Conservation (phyloP, 1,284 basidiomycete species). For the Ganoderma boninense region DNA sequence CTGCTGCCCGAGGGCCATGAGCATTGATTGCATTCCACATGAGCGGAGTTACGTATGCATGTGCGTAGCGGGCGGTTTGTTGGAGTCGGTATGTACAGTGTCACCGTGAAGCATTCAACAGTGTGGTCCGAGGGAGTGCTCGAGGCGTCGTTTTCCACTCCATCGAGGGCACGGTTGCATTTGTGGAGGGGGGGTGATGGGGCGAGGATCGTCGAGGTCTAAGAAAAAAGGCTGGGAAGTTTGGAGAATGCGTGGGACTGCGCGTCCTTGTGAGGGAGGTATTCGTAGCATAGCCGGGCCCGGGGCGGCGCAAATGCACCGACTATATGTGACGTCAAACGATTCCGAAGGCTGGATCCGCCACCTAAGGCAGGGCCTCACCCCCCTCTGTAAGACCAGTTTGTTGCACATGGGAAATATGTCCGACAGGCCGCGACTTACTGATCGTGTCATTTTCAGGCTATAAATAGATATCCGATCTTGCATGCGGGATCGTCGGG, state of each 20-base stretch:
- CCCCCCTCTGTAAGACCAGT: too few species aligned
- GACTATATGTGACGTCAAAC: constrained; percentile 12
- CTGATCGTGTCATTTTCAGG: too few species aligned
- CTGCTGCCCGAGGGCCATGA: constrained; percentile 24
- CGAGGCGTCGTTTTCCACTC: not conserved
- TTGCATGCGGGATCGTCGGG: too few species aligned
- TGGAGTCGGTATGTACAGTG: not conserved
- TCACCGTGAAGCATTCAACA: not conserved
- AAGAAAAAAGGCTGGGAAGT: not conserved
- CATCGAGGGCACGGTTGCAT: not conserved
- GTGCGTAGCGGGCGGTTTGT: not conserved
- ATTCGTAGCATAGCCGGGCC: not conserved
- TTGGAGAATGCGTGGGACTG: not conserved
- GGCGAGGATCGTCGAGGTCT: not conserved
- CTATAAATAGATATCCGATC: too few species aligned
- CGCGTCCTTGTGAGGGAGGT: not conserved
- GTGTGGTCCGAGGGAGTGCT: not conserved
- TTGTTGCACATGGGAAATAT: too few species aligned
- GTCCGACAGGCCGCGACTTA: too few species aligned
- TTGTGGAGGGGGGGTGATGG: not conserved
- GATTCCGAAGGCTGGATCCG: constrained; percentile 6
- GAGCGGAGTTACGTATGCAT: not conserved
- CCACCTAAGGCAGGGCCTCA: too few species aligned
- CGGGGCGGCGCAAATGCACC: not conserved
- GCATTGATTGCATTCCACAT: constrained; percentile 11